Evolutionary conservation across 805 yeast species (phyloP), one percentile per base, ranked within the genome.

Genomic region (Wickerhamiella azyma): DNA sequence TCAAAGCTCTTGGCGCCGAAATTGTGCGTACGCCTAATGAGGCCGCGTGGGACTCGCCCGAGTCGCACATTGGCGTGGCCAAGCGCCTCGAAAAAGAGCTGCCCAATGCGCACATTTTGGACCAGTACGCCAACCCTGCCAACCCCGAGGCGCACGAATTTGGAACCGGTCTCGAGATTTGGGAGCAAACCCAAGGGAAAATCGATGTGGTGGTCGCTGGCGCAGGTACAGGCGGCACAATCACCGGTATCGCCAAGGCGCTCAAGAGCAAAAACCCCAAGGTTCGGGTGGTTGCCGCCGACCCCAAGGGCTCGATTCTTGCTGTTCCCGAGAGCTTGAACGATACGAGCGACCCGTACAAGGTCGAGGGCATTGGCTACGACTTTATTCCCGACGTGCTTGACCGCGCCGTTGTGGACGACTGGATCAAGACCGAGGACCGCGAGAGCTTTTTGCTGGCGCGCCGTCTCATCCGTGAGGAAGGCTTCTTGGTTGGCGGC

Each of bases 141-240:
- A 84, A 84, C 66, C 94, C 94, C 41, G 68, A 73, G 35, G 94
- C 94, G 36, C 94, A 84, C 64, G 83, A 81, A 63, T 73, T 70
- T 57, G 86, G 88, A 45, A 84, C 94, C 18, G 94, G 94, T 47
- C 76, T 66, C 52, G 94, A 84, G 66, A 84, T 84, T 57, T 82
- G 86, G 78, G 76, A 77, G 50, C 94, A 84, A 65, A 74, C 89
- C 13, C 64, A 71, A 21, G 84, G 88, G 30, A 73, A 77, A 49
- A 69, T 85, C 45, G 76, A 76, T 46, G 85, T 79, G 50, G 69
- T 85, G 39, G 81, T 85, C 46, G 94, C 94, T 33, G 94, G 94
- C 62, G 94, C 94, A 7, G 94, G 94, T 66, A 84, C 94, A 48
- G 94, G 94, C 65, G 94, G 94, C 66, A 84, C 94, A 45, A 79